Conservation (phyloP, 2,329 filamentous ascomycete species). For the Aspergillus pseudoterreus region DNA sequence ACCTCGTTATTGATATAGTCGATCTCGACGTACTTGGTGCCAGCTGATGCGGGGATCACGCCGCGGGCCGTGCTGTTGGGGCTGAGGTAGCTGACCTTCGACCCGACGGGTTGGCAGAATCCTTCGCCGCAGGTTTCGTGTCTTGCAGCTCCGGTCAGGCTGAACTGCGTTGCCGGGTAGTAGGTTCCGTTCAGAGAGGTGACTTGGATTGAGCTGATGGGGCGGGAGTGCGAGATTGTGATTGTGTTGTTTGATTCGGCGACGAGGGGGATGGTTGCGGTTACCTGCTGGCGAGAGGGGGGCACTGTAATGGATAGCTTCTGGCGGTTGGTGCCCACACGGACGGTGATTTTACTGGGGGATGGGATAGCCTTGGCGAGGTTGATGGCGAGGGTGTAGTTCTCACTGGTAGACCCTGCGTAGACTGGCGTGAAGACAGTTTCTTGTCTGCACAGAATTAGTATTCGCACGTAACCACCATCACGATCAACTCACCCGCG, state of each 20-base stretch:
- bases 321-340: constrained; percentile 2
- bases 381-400: constrained; percentile 20
- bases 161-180: constrained; percentile 39
- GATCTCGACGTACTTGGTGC: constrained; percentile 43
- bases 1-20: constrained; percentile 55
- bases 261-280: constrained; percentile 12
- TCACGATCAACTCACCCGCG: constrained; percentile 12
- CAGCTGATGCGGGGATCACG: constrained; percentile 31
- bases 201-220: constrained; percentile 21
- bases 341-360: constrained; percentile 4
- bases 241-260: constrained; percentile 25
- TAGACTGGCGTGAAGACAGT: constrained; percentile 22
- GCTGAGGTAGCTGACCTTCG: constrained; percentile 42
- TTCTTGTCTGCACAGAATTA: not conserved
- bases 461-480: not conserved
- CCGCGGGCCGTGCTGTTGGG: constrained; percentile 28
- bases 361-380: constrained; percentile 3
- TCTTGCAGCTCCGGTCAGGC: constrained; percentile 33
- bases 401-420: constrained; percentile 25
- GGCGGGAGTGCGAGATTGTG: constrained; percentile 13
- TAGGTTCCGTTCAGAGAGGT: constrained; percentile 30
- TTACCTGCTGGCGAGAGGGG: constrained; percentile 4
- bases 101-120: constrained; percentile 43
- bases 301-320: constrained; percentile 6
- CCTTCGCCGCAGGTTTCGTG: constrained; percentile 33